Percentiles rank a stretch among this genome's conserved stretches.
These are phyloP conservation scores for Sporothrix schenckii DNA, from an alignment of 2,329 filamentous ascomycete species.

Conservation along the genomic window DNA sequence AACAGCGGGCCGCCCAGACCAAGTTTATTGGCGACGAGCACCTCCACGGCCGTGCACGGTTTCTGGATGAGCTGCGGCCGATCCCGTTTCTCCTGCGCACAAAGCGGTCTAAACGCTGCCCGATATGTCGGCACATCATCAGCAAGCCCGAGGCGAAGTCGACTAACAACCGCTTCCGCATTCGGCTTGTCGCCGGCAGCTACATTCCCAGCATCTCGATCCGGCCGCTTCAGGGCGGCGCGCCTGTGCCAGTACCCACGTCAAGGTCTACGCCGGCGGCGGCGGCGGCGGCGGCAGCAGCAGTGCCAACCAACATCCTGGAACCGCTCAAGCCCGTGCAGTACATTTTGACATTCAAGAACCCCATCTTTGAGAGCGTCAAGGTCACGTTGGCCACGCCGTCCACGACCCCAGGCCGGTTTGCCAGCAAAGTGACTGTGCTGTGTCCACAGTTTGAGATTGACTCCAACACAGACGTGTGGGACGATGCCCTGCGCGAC, in stretches of 20 bases:
- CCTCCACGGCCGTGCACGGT: slow-evolving; percentile 56
- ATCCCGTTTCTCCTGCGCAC: slow-evolving; percentile 82
- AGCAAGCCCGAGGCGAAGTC: slow-evolving; percentile 93
- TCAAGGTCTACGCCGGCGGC: slow-evolving; percentile 36
- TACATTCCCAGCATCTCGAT: slow-evolving; percentile 85
- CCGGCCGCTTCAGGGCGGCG: slow-evolving; percentile 55
- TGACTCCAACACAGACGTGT: slow-evolving; percentile 84
- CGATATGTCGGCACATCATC: slow-evolving; percentile 90
- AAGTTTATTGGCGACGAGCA: slow-evolving; percentile 49
- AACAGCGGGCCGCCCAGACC: slow-evolving; percentile 54
- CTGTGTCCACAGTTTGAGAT: slow-evolving; percentile 94
- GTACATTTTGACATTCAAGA: slow-evolving; percentile 86
- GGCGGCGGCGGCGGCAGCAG: slow-evolving; percentile 29
- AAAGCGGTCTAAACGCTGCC: slow-evolving; percentile 91
- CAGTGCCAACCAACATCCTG: slow-evolving; percentile 44
- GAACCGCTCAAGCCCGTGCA: slow-evolving; percentile 68
- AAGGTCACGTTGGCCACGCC: slow-evolving; percentile 87
- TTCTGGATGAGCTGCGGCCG: slow-evolving; percentile 75
- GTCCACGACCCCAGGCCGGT: slow-evolving; percentile 73
- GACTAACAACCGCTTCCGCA: slow-evolving; percentile 85
- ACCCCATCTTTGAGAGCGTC: slow-evolving; percentile 90
- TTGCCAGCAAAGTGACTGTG: slow-evolving; percentile 81
- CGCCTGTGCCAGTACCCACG: slow-evolving; percentile 25
- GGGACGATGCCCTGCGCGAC: slow-evolving; percentile 81
- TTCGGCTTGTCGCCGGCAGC: slow-evolving; percentile 82